These are phyloP conservation scores for Gossypium rotundifolium DNA, from an alignment of 345 rosid genomes.

Conservation along the genomic window DNA sequence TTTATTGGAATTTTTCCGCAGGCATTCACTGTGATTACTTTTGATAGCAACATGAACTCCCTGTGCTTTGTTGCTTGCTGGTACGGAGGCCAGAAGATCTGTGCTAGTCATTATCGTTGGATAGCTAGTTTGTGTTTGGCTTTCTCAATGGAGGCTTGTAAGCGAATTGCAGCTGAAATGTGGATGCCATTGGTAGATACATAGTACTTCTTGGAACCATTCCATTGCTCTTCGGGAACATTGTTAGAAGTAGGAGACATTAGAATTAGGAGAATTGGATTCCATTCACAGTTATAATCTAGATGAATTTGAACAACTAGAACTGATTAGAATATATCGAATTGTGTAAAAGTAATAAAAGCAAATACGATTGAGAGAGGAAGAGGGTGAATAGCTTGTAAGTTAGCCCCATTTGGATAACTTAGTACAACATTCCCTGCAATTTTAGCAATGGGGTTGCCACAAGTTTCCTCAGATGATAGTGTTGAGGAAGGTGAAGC, in stretches of 20 bases:
- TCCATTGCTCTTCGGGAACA: constrained; percentile 2
- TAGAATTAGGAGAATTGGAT: constrained; percentile 16
- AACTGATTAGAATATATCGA: constrained; percentile 10
- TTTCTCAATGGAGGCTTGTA: constrained; percentile 28
- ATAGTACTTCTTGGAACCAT: constrained; percentile 24
- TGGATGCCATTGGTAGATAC: constrained; percentile 78
- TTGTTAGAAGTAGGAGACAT: constrained; percentile 15
- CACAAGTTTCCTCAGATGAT: constrained; percentile 55
- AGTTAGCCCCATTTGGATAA: constrained; percentile 9
- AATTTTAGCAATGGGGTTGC: constrained; percentile 63
- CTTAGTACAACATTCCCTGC: not conserved
- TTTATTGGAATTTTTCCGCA: constrained; percentile 7
- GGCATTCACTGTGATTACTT: constrained; percentile 28
- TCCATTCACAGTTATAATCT: not conserved
- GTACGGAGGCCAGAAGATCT: constrained; percentile 39
- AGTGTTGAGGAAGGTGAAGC: constrained; percentile 38
- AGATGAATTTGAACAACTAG: not conserved
- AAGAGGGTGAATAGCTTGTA: constrained; percentile 15
- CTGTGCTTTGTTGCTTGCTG: constrained; percentile 34
- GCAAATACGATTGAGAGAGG: constrained; percentile 12
- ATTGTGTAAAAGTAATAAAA: constrained; percentile 17
- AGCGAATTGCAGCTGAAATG: constrained; percentile 33
- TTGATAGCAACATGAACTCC: constrained; percentile 42
- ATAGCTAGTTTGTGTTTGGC: constrained; percentile 33
- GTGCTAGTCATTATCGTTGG: constrained; percentile 34